phyloP scores from a whole-genome alignment of 2,329 filamentous ascomycete genomes.

The Fusarium incarnatum region DNA sequence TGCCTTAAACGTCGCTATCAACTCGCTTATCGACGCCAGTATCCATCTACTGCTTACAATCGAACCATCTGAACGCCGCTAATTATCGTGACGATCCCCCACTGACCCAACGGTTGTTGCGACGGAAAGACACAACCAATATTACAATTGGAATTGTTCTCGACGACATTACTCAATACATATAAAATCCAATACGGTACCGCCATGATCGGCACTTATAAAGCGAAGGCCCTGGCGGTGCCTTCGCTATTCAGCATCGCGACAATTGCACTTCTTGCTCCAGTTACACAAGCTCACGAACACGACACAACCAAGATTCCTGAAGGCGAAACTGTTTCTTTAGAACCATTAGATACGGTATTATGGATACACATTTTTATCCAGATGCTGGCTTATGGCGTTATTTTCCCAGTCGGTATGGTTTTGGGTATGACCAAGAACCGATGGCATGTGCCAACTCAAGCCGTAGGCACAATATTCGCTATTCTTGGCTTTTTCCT shows the following conservation, averaged over 20 bases:
- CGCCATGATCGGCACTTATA: constrained; percentile 40
- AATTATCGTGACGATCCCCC: constrained; percentile 37
- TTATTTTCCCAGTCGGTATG: constrained; percentile 96
- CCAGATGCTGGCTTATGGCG: constrained; percentile 87
- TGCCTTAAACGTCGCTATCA: constrained; percentile 15
- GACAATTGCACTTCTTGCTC: constrained; percentile 42
- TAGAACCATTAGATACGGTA: constrained; percentile 82
- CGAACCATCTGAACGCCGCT: constrained; percentile 23
- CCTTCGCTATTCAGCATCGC: constrained; percentile 36
- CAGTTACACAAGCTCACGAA: constrained; percentile 57
- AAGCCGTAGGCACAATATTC: constrained; percentile 78
- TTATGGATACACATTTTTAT: constrained; percentile 95
- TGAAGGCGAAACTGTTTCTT: constrained; percentile 76
- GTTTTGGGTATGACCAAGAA: constrained; percentile 91
- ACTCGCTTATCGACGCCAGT: constrained; percentile 36
- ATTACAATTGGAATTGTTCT: neutral
- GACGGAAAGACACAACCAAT: constrained; percentile 5
- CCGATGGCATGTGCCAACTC: constrained; percentile 93
- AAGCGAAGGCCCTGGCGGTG: constrained; percentile 26
- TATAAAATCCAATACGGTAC: neutral
- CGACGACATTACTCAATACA: neutral
- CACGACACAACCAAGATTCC: constrained; percentile 67
- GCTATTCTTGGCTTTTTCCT: constrained; percentile 89
- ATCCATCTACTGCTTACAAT: constrained; percentile 6
- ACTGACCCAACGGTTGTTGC: constrained; percentile 2